Evolutionary conservation across 371 early-diverging fungal genomes (phyloP).

Genomic region (Syncephalis fuscata): DNA sequence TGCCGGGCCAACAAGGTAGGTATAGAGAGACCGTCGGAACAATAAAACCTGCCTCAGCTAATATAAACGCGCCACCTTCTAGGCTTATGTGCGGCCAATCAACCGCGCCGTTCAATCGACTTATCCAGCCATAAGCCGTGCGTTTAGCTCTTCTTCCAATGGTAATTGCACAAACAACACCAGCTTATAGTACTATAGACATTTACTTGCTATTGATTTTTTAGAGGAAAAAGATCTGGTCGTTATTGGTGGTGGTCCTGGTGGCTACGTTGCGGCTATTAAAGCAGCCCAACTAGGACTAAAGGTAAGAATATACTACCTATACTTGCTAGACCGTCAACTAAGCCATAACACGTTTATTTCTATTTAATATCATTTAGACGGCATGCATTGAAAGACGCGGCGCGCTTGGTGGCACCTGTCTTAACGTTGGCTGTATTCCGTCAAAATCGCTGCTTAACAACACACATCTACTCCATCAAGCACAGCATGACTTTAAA

Average conservation of each 20-base stretch:
- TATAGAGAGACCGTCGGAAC: no score
- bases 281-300: slow-evolving; percentile 96
- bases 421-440: slow-evolving; percentile 97
- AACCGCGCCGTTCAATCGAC: no score
- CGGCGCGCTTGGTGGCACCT: slow-evolving; percentile 92
- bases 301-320: slow-evolving; percentile 64
- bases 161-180: no score
- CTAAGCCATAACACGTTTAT: neutral
- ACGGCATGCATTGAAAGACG: slow-evolving; percentile 95
- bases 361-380: slow-evolving; percentile 19
- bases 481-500: slow-evolving; percentile 79
- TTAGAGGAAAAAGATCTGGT: slow-evolving; percentile 58
- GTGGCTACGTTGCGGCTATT: slow-evolving; percentile 97
- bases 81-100: no score
- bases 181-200: no score
- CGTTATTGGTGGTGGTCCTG: slow-evolving; percentile 93
- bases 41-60: no score
- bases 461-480: slow-evolving; percentile 94
- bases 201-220: neutral
- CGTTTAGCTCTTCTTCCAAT: no score
- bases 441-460: slow-evolving; percentile 96
- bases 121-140: no score
- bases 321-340: no score
- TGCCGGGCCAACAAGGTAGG: no score
- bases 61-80: no score